Conservation (phyloP, 352 stramenopile species). For the Globisporangium acanthophoron region DNA sequence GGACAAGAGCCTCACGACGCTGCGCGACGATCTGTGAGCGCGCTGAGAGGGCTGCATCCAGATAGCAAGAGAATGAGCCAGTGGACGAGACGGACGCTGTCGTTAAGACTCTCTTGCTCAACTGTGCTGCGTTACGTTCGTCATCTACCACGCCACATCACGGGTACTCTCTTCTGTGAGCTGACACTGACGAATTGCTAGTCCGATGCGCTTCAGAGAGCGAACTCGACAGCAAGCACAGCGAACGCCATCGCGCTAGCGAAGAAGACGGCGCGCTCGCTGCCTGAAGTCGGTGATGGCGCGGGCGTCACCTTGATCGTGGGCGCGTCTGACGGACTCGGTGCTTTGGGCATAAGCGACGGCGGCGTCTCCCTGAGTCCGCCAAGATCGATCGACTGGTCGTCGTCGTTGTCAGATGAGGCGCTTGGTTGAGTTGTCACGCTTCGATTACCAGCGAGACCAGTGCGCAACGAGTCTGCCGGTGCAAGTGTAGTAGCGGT, state of each 20-base stretch:
- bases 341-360: conserved; percentile 2
- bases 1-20: conserved; percentile 44
- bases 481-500: neutral
- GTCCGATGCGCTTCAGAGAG: neutral
- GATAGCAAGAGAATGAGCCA: neutral
- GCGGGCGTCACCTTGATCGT: neutral
- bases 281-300: neutral
- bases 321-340: neutral
- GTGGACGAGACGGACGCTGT: neutral
- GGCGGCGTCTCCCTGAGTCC: conserved; percentile 8
- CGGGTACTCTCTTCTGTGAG: neutral
- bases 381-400: neutral
- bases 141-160: neutral
- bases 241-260: neutral
- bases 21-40: conserved; percentile 19
- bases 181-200: neutral
- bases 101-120: neutral
- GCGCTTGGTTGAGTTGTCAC: neutral
- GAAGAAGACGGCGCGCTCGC: neutral
- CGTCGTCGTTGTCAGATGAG: conserved; percentile 3
- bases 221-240: neutral
- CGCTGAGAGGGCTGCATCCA: neutral
- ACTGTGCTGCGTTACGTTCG: neutral
- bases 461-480: neutral
- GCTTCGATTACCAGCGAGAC: neutral